Percentiles rank a stretch among this genome's conserved stretches.
Conservation (phyloP, 345 rosid species). For the Geranium brycei region DNA sequence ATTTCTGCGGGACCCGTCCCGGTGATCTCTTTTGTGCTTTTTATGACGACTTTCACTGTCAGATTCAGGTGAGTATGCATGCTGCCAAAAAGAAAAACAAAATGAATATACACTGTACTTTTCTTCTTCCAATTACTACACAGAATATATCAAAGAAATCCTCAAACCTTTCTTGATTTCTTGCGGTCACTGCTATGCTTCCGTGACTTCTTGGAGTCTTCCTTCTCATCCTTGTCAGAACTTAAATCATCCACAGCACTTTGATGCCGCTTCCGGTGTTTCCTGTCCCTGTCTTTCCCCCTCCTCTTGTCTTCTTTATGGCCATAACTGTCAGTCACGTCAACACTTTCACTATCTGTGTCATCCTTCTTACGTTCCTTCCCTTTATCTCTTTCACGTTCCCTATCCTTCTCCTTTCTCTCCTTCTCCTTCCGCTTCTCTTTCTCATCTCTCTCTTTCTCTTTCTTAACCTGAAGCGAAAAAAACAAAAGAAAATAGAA, state of each 20-base stretch:
- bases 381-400: conserved; percentile 70
- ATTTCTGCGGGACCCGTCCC: conserved; percentile 53
- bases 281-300: conserved; percentile 74
- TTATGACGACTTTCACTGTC: conserved; percentile 66
- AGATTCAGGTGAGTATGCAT: conserved; percentile 68
- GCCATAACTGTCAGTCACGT: conserved; percentile 40
- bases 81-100: conserved; percentile 35
- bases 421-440: conserved; percentile 56
- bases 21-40: conserved; percentile 64
- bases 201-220: conserved; percentile 63
- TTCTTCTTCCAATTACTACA: too few relatives aligned
- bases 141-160: not conserved
- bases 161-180: conserved; percentile 73
- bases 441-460: conserved; percentile 49
- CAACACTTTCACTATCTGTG: conserved; percentile 65
- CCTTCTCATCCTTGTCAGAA: conserved; percentile 72
- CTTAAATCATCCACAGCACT: conserved; percentile 54
- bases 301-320: conserved; percentile 70
- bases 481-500: not conserved
- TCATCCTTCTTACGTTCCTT: conserved; percentile 78
- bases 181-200: conserved; percentile 74
- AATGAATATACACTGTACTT: too few relatives aligned
- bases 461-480: conserved; percentile 60
- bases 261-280: conserved; percentile 66
- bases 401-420: conserved; percentile 60